Evolutionary conservation across 2,329 filamentous ascomycete genomes (phyloP), one percentile per base, ranked within the genome.

Genomic region (Blastomyces gilchristii): DNA sequence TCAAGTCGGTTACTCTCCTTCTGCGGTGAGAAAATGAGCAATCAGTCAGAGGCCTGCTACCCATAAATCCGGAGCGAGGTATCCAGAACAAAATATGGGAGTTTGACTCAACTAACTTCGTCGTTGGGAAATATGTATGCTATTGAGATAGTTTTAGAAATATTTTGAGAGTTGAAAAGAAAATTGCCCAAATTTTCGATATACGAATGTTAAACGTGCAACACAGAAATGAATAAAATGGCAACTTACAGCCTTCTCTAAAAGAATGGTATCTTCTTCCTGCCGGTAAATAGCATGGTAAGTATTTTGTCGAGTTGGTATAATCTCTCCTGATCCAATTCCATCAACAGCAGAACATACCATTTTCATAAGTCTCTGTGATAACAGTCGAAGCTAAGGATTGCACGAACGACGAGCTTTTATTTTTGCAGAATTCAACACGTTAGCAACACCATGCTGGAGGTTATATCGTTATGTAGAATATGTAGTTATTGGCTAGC

Each of bases 41-140:
- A 37, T 57, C n/a, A 31, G 57, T 31, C 28, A 59, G 8, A 45
- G 39, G 16, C 22, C 9, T 16, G 11, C 7, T 14, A 11, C 41
- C 9, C 12, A 59, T 59, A 25, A 12, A 41, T 49, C 16, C 28
- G 22, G 39, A 39, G 49, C 49, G 7, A 54, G 18, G 16, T 11
- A 4, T 37, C 52, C 28, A n/a, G 7, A 49, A 59, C 5, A 37
- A 25, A 45, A n/a, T 9, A 34, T 59, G 39, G 3, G 16, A 9
- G 22, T 3, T 39, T 31, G 37, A 22, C 16, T n/a, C 16, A 25
- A 41, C 57, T 49, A 28, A 59, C 57, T 25, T 77, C 74, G 31
- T 78, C 75, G 28, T 78, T 77, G 12, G 75, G 75, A 28, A 74
- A 75, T n/a, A 64, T 49, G 54, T 68, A 64, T 43, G 41, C 62